A percentile compares a stretch with the other conserved stretches of the same genome.
Evolutionary conservation across 202 grass and related monocot genomes (phyloP).

Genomic region (Brachypodium distachyon): DNA sequence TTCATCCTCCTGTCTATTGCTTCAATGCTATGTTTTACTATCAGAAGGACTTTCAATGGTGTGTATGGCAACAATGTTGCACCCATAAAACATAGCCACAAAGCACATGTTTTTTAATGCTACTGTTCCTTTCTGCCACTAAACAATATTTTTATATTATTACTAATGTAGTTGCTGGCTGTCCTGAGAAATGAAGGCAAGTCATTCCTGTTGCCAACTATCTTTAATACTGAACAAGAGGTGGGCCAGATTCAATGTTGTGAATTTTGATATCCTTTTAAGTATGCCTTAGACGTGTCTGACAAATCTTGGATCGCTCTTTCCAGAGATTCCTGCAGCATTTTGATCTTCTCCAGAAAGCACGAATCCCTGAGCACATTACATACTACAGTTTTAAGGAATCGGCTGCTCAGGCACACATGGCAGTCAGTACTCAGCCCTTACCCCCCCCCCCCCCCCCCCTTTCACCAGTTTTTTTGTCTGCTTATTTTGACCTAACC

Average conservation of each 20-base stretch:
- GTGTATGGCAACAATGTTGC: background rate
- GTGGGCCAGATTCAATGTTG: slow-evolving; percentile 29
- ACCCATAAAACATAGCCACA: background rate
- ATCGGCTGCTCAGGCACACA: slow-evolving; percentile 45
- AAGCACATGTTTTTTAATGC: slow-evolving; percentile 3
- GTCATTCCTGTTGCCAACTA: slow-evolving; percentile 52
- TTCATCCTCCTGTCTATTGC: slow-evolving; percentile 68
- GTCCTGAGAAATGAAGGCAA: slow-evolving; percentile 72
- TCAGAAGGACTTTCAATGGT: slow-evolving; percentile 97
- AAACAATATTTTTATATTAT: background rate
- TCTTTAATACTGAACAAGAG: slow-evolving; percentile 94
- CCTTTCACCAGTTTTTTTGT: background rate
- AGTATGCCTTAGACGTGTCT: slow-evolving; percentile 5
- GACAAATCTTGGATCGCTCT: slow-evolving; percentile 15
- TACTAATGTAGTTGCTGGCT: slow-evolving; percentile 61
- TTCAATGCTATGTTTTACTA: slow-evolving; percentile 85
- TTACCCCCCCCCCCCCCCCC: too few species aligned
- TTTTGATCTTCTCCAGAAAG: slow-evolving; percentile 92
- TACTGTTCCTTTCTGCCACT: background rate
- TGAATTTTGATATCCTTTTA: slow-evolving; percentile 3
- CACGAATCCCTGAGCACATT: slow-evolving; percentile 67
- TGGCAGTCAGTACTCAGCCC: slow-evolving; percentile 59
- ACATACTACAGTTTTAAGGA: slow-evolving; percentile 80
- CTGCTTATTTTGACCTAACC: slow-evolving; percentile 7
- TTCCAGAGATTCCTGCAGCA: slow-evolving; percentile 93